Conservation (phyloP, 2,329 filamentous ascomycete genomes). For the Fusarium algeriense region DNA sequence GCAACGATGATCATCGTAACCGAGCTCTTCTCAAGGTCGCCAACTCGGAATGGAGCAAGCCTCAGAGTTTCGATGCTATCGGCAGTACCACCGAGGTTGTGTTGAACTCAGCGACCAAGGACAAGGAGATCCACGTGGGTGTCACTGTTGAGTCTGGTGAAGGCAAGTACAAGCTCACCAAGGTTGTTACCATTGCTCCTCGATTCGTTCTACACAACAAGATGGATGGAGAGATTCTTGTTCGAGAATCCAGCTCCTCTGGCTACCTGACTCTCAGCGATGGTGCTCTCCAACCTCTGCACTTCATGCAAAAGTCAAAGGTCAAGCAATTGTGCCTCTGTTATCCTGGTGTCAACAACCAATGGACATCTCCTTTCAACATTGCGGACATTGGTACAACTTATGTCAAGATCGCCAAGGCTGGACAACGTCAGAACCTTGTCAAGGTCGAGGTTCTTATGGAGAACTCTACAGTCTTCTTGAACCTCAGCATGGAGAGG, state of each 20-base stretch:
- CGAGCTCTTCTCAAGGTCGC: slow-evolving; percentile 88
- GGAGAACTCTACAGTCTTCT: slow-evolving; percentile 93
- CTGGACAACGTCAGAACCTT: slow-evolving; percentile 88
- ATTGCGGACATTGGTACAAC: slow-evolving; percentile 94
- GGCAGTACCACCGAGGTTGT: slow-evolving; percentile 92
- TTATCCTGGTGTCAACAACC: slow-evolving; percentile 93
- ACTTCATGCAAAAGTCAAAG: slow-evolving; percentile 86
- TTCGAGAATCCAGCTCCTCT: slow-evolving; percentile 92
- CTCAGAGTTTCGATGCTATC: slow-evolving; percentile 97
- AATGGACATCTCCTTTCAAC: slow-evolving; percentile 98
- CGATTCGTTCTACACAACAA: slow-evolving; percentile 96
- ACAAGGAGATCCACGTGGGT: slow-evolving; percentile 89
- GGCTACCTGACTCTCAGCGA: slow-evolving; percentile 82
- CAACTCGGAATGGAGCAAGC: slow-evolving; percentile 95
- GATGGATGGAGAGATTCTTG: slow-evolving; percentile 86
- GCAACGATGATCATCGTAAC: slow-evolving; percentile 89
- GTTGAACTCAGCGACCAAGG: slow-evolving; percentile 76
- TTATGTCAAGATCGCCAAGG: slow-evolving; percentile 93
- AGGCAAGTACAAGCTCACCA: slow-evolving; percentile 98
- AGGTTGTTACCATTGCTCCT: slow-evolving; percentile 92
- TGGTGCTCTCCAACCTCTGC: slow-evolving; percentile 85
- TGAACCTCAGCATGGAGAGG: slow-evolving; percentile 89
- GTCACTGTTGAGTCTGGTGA: slow-evolving; percentile 90
- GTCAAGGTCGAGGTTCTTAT: slow-evolving; percentile 90
- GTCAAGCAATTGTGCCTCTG: slow-evolving; percentile 93